phyloP scores from a whole-genome alignment of 1,284 basidiomycete genomes.

The Austroboletus novae-zelandiae region DNA sequence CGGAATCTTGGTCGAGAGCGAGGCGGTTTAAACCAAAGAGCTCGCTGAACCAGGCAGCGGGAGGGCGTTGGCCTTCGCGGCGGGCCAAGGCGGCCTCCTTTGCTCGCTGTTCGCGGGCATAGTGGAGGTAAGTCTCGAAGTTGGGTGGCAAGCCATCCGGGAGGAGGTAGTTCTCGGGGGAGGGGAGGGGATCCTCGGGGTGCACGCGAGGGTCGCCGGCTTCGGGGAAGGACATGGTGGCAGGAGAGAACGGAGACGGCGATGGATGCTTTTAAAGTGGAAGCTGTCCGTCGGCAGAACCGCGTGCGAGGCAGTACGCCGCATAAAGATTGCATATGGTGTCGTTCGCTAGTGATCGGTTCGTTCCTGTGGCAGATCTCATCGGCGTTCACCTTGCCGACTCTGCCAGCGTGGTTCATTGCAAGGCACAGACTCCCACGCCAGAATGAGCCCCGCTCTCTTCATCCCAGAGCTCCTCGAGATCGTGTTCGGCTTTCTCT shows the following conservation, averaged over 20 bases:
- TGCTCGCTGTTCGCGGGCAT: slow-evolving; percentile 29
- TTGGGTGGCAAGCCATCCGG: slow-evolving; percentile 25
- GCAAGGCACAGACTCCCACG: no score
- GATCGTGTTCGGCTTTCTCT: slow-evolving; percentile 45
- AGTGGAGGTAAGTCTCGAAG: slow-evolving; percentile 32
- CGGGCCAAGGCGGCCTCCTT: slow-evolving; percentile 33
- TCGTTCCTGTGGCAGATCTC: not conserved
- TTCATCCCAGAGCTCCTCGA: slow-evolving; percentile 53
- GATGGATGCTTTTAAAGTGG: slow-evolving; percentile 12
- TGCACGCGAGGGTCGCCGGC: slow-evolving; percentile 19
- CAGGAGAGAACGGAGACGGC: not conserved
- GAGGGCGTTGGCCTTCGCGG: slow-evolving; percentile 26
- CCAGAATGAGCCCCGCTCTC: slow-evolving; percentile 11
- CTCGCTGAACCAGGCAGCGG: slow-evolving; percentile 25
- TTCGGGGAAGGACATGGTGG: slow-evolving; percentile 21
- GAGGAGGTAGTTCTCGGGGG: slow-evolving; percentile 22
- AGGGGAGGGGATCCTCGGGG: not conserved
- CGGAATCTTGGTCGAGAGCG: slow-evolving; percentile 8
- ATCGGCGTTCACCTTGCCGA: no score
- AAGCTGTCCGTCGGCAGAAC: not conserved
- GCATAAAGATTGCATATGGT: slow-evolving; percentile 1
- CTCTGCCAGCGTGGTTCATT: no score
- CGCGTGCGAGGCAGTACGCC: not conserved
- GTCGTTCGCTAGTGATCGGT: no score
- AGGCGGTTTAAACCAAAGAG: slow-evolving; percentile 21